Conservation (phyloP, 2,329 filamentous ascomycete species). For the Paraphoma sp. region DNA sequence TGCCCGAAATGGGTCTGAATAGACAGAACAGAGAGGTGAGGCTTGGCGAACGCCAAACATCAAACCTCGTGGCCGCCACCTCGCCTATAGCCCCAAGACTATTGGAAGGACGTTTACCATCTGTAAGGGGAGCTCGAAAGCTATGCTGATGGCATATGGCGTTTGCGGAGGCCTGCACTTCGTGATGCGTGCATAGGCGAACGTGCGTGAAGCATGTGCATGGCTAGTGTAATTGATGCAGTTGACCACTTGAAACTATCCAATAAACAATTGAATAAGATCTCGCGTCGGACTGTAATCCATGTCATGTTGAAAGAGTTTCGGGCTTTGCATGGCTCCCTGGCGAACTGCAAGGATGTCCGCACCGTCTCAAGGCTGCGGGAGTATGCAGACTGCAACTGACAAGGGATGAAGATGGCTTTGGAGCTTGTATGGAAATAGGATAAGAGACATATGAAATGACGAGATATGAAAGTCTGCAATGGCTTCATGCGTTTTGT, state of each 20-base stretch:
- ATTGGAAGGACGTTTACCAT: neutral
- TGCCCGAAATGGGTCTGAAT: slow-evolving; percentile 37
- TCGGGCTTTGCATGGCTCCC: too few species aligned
- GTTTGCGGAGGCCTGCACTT: neutral
- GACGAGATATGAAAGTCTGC: too few species aligned
- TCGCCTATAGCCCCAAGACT: neutral
- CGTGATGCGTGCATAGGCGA: neutral
- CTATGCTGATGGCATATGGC: neutral
- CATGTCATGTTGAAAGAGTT: too few species aligned
- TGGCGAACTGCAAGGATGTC: too few species aligned
- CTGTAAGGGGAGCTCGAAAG: neutral
- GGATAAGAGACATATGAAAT: too few species aligned
- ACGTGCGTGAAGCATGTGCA: neutral
- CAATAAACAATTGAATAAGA: neutral
- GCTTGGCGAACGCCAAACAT: slow-evolving; percentile 22
- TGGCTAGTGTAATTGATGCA: neutral
- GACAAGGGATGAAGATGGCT: too few species aligned
- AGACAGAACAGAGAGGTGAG: slow-evolving; percentile 28
- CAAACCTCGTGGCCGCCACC: neutral
- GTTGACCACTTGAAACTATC: neutral
- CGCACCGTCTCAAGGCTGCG: too few species aligned
- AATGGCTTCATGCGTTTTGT: too few species aligned
- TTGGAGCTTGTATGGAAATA: too few species aligned
- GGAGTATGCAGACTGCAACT: too few species aligned
- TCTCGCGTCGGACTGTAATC: too few species aligned